Evolutionary conservation across 441 rosid species (phyloP), one percentile per base, ranked within the genome.

Genomic region (Euphorbia celastroides): DNA sequence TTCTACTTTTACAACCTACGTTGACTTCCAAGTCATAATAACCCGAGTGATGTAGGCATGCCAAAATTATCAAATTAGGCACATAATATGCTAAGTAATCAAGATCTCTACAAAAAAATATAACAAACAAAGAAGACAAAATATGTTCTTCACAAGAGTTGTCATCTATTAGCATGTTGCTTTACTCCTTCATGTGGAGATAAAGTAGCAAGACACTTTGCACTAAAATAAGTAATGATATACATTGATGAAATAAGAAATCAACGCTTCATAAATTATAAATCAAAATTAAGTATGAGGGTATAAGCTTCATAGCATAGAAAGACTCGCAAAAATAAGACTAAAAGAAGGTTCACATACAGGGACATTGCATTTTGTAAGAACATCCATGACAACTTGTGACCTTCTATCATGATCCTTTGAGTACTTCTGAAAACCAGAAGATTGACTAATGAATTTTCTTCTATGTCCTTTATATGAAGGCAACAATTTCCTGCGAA

Each of bases 401-500:
- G 86, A 81, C 72, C 82, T 76, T 50, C 68, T 72, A 64, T 60
- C 67, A 42, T 56, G 67, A 61, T 62, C 48, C 67, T 68, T 74
- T 25, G 82, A 66, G 74, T 52, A 79, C 70, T 75, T 86, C 50
- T 66, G 75, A 20, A 57, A 71, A 64, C 72, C 64, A 34, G 88
- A 72, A 57, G 70, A 62, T 30, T 55, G 73, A 23, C 55, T 50
- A 2, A 58, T 46, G 64, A 77, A 79, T 64, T 79, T 84, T 81
- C 70, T 83, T 77, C 96, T 81, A 69, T 84, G 90, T 7, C 90
- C 88, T 81, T 89, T 92, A 75, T 92, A 89, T 13, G 93, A 88
- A 75, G 98, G 98, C 10, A 92, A 71, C 72, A 90, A 75, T 66
- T 58, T 76, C 71, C 92, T 80, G 14, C 96, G 89, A 72, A 68